Evolutionary conservation across 1,284 basidiomycete species (phyloP).

Genomic region (Sphagnurus paluster): DNA sequence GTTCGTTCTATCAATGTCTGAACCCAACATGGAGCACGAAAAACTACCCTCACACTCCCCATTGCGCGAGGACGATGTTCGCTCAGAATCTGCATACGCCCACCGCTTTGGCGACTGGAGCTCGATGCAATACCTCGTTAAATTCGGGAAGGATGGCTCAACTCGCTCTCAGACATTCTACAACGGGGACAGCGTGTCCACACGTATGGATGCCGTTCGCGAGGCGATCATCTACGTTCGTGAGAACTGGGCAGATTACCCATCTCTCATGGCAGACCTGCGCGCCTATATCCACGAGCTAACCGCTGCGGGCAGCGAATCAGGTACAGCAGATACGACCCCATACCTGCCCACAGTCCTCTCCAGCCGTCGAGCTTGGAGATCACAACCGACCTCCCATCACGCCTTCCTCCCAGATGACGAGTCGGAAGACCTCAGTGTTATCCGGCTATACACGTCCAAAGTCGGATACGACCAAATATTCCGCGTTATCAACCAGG

Average conservation of each 20-base stretch:
- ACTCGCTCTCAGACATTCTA: conserved; percentile 19
- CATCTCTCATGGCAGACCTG: conserved; percentile 20
- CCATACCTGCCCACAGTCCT: conserved; percentile 12
- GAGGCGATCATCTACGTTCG: conserved; percentile 21
- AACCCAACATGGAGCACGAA: no score
- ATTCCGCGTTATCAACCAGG: conserved; percentile 23
- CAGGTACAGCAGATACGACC: neutral
- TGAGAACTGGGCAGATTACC: conserved; percentile 21
- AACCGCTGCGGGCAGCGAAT: neutral
- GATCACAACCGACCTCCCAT: neutral
- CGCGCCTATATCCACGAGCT: conserved; percentile 14
- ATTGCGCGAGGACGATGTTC: neutral
- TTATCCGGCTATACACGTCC: conserved; percentile 23
- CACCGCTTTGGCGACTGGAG: conserved; percentile 17
- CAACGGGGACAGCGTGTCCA: conserved; percentile 17
- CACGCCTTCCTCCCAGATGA: conserved; percentile 3
- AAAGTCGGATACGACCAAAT: conserved; percentile 22
- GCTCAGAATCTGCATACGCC: neutral
- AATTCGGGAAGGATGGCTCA: conserved; percentile 11
- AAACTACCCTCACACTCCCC: no score
- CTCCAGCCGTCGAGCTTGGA: conserved; percentile 14
- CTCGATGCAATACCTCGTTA: conserved; percentile 14
- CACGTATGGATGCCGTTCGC: conserved; percentile 19
- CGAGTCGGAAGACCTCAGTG: conserved; percentile 18
- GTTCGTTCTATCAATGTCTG: no score